These are phyloP conservation scores for Trapa bicornis DNA, from an alignment of 345 rosid species.

Conservation along the genomic window DNA sequence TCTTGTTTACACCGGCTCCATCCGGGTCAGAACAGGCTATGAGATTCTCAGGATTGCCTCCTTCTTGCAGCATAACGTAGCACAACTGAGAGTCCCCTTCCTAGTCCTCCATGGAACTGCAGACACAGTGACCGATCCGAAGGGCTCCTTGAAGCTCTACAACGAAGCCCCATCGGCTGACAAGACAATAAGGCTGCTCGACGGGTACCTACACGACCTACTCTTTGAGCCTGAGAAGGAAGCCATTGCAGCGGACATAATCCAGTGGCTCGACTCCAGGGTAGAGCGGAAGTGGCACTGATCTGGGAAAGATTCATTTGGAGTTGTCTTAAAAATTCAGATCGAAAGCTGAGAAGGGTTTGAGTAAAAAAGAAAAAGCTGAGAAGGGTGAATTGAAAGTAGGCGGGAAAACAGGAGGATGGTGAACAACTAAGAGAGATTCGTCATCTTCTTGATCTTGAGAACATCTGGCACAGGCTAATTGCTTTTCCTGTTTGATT, in stretches of 20 bases:
- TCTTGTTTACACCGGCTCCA: constrained; percentile 72
- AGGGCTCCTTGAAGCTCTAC: constrained; percentile 50
- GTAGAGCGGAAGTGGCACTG: constrained; percentile 6
- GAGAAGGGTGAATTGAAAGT: neutral
- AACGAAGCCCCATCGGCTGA: constrained; percentile 59
- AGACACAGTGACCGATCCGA: constrained; percentile 76
- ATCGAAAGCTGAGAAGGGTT: neutral
- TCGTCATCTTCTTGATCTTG: constrained; percentile 1
- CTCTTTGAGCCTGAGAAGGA: constrained; percentile 81
- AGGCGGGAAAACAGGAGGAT: neutral
- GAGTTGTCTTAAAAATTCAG: neutral
- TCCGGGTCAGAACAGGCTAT: constrained; percentile 78
- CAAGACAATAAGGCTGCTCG: constrained; percentile 54
- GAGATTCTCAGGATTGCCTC: constrained; percentile 69
- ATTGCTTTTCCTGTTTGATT: neutral
- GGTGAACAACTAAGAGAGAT: neutral
- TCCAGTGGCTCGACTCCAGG: constrained; percentile 42
- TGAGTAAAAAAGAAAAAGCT: neutral
- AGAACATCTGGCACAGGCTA: neutral
- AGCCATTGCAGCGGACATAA: constrained; percentile 44
- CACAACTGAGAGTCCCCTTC: constrained; percentile 54
- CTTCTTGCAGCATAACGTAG: constrained; percentile 53
- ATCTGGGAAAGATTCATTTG: neutral
- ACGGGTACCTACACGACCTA: constrained; percentile 77
- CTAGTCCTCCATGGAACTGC: constrained; percentile 79